These are phyloP conservation scores for Arxiozyma slooffiae DNA, from an alignment of 1,139 yeast genomes.

Conservation along the genomic window DNA sequence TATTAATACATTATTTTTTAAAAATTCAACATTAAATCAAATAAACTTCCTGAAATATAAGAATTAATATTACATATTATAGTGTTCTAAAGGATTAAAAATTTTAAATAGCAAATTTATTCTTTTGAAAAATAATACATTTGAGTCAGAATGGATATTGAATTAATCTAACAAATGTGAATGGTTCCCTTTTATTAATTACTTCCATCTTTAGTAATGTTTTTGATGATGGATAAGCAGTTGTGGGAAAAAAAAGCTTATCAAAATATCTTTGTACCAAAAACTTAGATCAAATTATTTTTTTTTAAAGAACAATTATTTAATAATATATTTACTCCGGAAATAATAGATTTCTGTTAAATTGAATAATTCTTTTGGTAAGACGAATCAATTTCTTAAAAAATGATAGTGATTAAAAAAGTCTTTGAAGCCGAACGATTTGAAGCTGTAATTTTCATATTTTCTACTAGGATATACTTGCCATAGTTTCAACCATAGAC, in stretches of 20 bases:
- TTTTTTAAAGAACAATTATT: slow-evolving; percentile 15
- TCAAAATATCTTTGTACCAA: slow-evolving; percentile 9
- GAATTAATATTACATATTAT: slow-evolving; percentile 29
- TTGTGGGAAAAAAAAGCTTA: slow-evolving; percentile 6
- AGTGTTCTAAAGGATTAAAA: slow-evolving; percentile 23
- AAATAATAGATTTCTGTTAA: slow-evolving; percentile 16
- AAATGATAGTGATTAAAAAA: slow-evolving; percentile 15
- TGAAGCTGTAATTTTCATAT: slow-evolving; percentile 42
- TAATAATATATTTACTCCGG: slow-evolving; percentile 16
- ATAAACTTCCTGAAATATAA: slow-evolving; percentile 9
- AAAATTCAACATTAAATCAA: slow-evolving; percentile 41
- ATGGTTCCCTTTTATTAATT: slow-evolving; percentile 14
- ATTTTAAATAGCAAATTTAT: slow-evolving; percentile 19
- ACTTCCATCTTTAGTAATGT: slow-evolving; percentile 27
- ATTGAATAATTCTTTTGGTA: slow-evolving; percentile 14
- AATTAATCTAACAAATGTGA: slow-evolving; percentile 31
- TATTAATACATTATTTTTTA: slow-evolving; percentile 35
- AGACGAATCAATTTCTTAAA: slow-evolving; percentile 14
- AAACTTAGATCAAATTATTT: slow-evolving; percentile 14
- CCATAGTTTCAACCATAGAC: slow-evolving; percentile 62
- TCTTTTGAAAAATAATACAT: slow-evolving; percentile 27
- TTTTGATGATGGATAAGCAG: slow-evolving; percentile 27
- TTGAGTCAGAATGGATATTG: slow-evolving; percentile 27
- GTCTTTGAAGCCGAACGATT: slow-evolving; percentile 58
- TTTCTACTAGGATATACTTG: slow-evolving; percentile 42